A percentile compares a stretch with the other conserved stretches of the same genome.
phyloP scores from a whole-genome alignment of 345 rosid species.

The Erucastrum elatum region DNA sequence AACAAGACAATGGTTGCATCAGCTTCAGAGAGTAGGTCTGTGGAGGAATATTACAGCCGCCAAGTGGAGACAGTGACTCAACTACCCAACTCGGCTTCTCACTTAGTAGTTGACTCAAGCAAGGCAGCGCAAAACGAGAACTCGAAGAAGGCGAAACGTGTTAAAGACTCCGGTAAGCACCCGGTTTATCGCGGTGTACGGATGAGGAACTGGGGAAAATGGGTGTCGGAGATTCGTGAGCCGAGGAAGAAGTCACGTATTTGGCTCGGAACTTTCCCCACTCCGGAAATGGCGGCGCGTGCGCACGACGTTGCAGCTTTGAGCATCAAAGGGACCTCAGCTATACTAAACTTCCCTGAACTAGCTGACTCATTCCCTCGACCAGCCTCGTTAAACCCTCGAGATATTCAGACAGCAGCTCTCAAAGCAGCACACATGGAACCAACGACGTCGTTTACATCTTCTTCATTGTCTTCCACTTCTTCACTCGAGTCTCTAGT shows the following conservation, averaged over 20 bases:
- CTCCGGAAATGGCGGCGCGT: constrained; percentile 97
- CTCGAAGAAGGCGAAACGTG: constrained; percentile 43
- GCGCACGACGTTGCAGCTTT: constrained; percentile 95
- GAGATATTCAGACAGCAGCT: constrained; percentile 94
- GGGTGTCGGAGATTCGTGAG: constrained; percentile 97
- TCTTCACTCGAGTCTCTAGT: constrained; percentile 50
- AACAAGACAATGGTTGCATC: constrained; percentile 32
- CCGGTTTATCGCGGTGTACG: constrained; percentile 82
- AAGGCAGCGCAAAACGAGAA: constrained; percentile 20
- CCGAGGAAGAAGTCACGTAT: constrained; percentile 92
- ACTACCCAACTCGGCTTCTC: constrained; percentile 13
- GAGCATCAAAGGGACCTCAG: constrained; percentile 76
- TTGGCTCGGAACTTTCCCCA: constrained; percentile 91
- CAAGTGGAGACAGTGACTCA: constrained; percentile 7
- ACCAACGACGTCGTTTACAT: constrained; percentile 34
- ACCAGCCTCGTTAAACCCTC: constrained; percentile 69
- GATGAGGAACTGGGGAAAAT: constrained; percentile 95
- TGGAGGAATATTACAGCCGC: constrained; percentile 21
- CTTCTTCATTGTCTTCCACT: constrained; percentile 15
- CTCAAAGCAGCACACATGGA: constrained; percentile 83
- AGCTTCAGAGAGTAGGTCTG: neutral
- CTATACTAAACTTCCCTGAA: constrained; percentile 87
- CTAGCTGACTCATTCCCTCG: constrained; percentile 69
- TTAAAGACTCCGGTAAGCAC: constrained; percentile 63
- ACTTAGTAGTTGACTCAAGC: constrained; percentile 4